phyloP scores from a whole-genome alignment of 495 filamentous ascomycete species.

The Aspergillus asperescens region DNA sequence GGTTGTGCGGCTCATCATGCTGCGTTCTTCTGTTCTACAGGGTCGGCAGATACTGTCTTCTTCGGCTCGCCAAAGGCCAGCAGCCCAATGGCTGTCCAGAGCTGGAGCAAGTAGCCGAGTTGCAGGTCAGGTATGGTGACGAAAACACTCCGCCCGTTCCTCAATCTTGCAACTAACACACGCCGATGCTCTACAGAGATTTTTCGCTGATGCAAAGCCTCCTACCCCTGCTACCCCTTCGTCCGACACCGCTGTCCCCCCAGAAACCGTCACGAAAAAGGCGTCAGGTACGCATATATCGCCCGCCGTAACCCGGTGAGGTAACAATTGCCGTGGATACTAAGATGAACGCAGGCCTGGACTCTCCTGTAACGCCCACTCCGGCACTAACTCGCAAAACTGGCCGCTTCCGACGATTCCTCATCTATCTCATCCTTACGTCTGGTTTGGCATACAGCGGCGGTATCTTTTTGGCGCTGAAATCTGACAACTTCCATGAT shows the following conservation, averaged over 20 bases:
- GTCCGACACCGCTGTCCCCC: constrained; percentile 50
- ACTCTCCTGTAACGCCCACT: constrained; percentile 33
- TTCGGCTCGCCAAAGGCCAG: constrained; percentile 40
- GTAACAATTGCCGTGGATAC: constrained; percentile 16
- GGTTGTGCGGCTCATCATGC: constrained; percentile 47
- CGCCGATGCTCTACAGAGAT: constrained; percentile 26
- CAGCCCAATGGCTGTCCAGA: constrained; percentile 44
- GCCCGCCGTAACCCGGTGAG: constrained; percentile 17
- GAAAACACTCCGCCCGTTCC: background rate
- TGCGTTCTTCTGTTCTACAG: constrained; percentile 45
- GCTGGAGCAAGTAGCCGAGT: constrained; percentile 41
- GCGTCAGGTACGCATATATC: constrained; percentile 44
- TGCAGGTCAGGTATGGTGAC: constrained; percentile 40
- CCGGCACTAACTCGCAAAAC: constrained; percentile 56
- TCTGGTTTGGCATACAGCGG: constrained; percentile 74
- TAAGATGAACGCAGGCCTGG: constrained; percentile 18
- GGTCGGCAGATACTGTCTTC: constrained; percentile 42
- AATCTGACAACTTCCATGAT: constrained; percentile 97
- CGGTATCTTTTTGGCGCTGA: constrained; percentile 83
- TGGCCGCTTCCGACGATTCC: constrained; percentile 69
- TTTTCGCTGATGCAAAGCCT: constrained; percentile 42
- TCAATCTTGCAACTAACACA: background rate
- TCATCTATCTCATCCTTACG: constrained; percentile 67
- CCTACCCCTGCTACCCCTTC: constrained; percentile 43
- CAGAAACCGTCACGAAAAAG: constrained; percentile 58